These are phyloP conservation scores for Deinandra increscens DNA, from an alignment of 129 eudicot genomes.

Conservation along the genomic window DNA sequence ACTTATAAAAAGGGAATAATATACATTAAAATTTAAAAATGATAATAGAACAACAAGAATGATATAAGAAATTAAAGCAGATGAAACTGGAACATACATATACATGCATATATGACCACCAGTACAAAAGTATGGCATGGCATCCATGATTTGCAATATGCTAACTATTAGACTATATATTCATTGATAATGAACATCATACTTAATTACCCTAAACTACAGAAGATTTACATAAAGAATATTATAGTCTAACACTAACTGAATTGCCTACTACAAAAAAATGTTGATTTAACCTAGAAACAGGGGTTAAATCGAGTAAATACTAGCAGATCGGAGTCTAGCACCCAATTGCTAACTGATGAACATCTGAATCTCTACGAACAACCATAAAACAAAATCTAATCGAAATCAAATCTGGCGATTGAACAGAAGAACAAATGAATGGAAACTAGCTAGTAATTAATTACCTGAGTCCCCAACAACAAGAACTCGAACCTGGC, in stretches of 20 bases:
- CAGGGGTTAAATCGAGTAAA: conserved; percentile 19
- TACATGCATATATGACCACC: no score
- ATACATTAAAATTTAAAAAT: neutral
- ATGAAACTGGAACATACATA: neutral
- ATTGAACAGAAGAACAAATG: neutral
- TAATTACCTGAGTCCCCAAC: conserved; percentile 98
- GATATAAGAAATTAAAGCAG: neutral
- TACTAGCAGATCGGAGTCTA: neutral
- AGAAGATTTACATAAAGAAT: no score
- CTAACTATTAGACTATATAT: no score
- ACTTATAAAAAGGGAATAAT: neutral
- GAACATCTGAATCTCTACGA: no score
- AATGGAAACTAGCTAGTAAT: conserved; percentile 26
- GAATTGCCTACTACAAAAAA: conserved; percentile 6
- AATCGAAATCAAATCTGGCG: conserved; percentile 18
- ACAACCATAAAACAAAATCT: conserved; percentile 39
- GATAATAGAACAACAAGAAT: neutral
- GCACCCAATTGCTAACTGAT: no score
- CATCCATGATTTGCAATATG: no score
- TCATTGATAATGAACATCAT: no score
- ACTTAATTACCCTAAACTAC: no score
- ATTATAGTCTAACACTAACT: neutral
- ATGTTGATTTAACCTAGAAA: no score
- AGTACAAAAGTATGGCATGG: no score
- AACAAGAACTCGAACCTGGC: conserved; percentile 91